Base-by-base conservation (phyloP, 805 yeast genomes). In the Komagataella pastoris region DNA sequence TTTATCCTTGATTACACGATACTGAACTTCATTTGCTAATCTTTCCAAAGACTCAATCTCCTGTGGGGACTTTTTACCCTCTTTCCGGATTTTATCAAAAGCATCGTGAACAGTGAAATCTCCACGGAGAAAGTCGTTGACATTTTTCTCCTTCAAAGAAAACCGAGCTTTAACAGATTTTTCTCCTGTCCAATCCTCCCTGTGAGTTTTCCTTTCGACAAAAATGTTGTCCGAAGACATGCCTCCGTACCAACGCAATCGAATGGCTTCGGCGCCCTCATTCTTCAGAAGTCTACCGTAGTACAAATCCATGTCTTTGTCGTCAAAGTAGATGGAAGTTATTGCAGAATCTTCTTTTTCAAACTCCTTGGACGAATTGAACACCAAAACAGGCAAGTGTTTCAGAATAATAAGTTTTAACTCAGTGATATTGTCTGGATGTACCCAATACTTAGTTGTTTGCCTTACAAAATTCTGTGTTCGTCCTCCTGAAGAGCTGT, bases 101-200 rank as follows among this genome's bases (percentile, higher is more conserved):
- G 86, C 95, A 66, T 89, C 93, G 47, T 79, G 77, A 8, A 90
- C 96, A 19, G 97, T 87, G 64, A 77, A 89, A 50, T 79, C 80
- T 58, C 99, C 99, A 43, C 71, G 69, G 70, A 91, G 66, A 65
- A 88, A 93, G 50, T 81, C 80, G 64, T 93, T 93, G 50, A 91
- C 89, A 62, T 88, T 78, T 65, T 85, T 88, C 66, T 93, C 99
- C 66, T 90, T 93, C 58, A 93, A 70, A 18, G 91, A 83, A 69
- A 93, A 93, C 66, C 99, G 79, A 4, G 98, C 98, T 70, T 93
- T 93, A 57, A 93, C 99, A n/a, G 97, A 88, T 69, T 91, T 91
- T 67, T 93, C 99, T 59, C 99, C 99, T 2, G 99, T 93, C 99
- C 99, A 91, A 72, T 93, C 99, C 68, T 93, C 99, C 68, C 99